A percentile compares a stretch with the other conserved stretches of the same genome.
Conservation (phyloP, 306 rosid genomes). For the Dicorynia guianensis region DNA sequence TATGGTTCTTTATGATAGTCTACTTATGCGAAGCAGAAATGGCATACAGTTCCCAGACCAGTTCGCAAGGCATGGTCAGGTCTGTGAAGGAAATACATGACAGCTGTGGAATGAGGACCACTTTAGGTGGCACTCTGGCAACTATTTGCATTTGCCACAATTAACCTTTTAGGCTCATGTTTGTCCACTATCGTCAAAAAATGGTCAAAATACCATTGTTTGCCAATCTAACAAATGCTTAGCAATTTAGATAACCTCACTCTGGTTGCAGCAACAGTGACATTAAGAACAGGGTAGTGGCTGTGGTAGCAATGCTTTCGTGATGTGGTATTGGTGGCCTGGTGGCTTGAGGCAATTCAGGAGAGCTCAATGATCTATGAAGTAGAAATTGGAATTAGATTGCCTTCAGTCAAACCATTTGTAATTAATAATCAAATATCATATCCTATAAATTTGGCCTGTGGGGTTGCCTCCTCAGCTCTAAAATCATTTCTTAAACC, state of each 20-base stretch:
- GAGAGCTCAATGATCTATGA: not conserved
- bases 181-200: not conserved
- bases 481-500: not conserved
- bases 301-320: not conserved
- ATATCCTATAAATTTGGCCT: not conserved
- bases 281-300: too few relatives aligned
- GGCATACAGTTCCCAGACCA: not conserved
- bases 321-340: not conserved
- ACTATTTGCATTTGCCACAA: not conserved
- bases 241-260: not conserved
- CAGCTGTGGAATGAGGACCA: conserved; percentile 10
- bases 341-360: not conserved
- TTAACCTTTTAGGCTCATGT: not conserved
- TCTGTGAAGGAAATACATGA: not conserved
- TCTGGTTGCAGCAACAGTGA: not conserved
- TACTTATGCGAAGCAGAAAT: not conserved
- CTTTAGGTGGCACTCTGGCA: not conserved
- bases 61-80: not conserved
- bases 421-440: not conserved
- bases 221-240: not conserved
- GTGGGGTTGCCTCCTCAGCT: not conserved
- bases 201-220: conserved; percentile 1
- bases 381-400: not conserved
- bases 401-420: not conserved
- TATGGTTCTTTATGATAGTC: not conserved